Percentiles rank a stretch among this genome's conserved stretches.
These are phyloP conservation scores for Lachnum nothofagi DNA, from an alignment of 2,329 filamentous ascomycete genomes.

Conservation along the genomic window DNA sequence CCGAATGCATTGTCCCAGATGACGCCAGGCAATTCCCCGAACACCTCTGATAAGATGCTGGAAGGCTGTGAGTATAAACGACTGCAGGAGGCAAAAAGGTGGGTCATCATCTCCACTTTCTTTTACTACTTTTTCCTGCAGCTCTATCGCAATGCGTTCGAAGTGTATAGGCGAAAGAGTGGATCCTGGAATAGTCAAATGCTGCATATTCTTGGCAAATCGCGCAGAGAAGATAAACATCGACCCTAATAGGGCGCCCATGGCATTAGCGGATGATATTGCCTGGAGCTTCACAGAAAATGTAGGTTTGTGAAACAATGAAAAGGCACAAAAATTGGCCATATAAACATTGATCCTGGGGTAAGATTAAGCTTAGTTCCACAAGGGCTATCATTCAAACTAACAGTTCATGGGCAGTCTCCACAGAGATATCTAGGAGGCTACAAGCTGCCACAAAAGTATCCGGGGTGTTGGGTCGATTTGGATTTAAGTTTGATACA, in stretches of 20 bases:
- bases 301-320: constrained; percentile 6
- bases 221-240: neutral
- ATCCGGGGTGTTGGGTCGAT: neutral
- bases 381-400: neutral
- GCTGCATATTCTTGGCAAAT: neutral
- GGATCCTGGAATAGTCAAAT: neutral
- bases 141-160: neutral
- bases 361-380: neutral
- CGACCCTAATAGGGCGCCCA: constrained; percentile 16
- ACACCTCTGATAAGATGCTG: constrained; percentile 35
- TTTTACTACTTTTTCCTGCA: constrained; percentile 26
- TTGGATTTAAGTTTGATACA: neutral
- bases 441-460: neutral
- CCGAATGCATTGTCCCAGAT: constrained; percentile 28
- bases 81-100: constrained; percentile 35
- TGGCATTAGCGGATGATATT: constrained; percentile 8
- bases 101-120: constrained; percentile 32
- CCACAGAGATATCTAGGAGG: neutral
- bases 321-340: constrained; percentile 9
- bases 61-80: constrained; percentile 32
- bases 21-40: constrained; percentile 35
- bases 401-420: neutral
- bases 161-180: neutral
- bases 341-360: neutral
- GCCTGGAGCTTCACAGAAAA: constrained; percentile 3